These are phyloP conservation scores for Isoetes taiwanensis DNA, from an alignment of 75 land plant genomes.

Conservation along the genomic window DNA sequence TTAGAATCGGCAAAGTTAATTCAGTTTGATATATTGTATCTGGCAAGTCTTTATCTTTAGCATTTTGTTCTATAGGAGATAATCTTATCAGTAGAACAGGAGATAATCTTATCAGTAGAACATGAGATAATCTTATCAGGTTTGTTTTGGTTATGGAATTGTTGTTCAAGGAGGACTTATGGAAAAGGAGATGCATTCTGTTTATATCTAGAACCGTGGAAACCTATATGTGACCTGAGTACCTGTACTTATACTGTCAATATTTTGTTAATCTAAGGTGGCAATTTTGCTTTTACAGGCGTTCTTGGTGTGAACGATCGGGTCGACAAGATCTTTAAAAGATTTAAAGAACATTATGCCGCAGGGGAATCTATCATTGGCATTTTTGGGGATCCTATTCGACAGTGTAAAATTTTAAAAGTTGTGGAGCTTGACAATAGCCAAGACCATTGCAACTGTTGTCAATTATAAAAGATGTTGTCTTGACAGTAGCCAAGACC, in stretches of 20 bases:
- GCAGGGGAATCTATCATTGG: slow-evolving; percentile 31
- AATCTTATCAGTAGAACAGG: not conserved
- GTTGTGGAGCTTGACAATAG: slow-evolving; percentile 18
- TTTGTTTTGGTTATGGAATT: too few relatives aligned
- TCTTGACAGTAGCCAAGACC: too few relatives aligned
- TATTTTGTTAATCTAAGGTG: too few relatives aligned
- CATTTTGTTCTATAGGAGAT: not conserved
- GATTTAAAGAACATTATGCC: slow-evolving; percentile 29
- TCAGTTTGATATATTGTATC: too few relatives aligned
- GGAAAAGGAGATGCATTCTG: too few relatives aligned
- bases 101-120: not conserved
- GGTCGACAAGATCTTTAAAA: slow-evolving; percentile 19
- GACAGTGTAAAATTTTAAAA: slow-evolving; percentile 23
- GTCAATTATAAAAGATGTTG: too few relatives aligned
- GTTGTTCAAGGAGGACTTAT: too few relatives aligned
- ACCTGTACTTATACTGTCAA: too few relatives aligned
- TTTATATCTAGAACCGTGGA: too few relatives aligned
- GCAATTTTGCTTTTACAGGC: slow-evolving; percentile 14
- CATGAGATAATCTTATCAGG: not conserved
- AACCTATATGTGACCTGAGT: too few relatives aligned
- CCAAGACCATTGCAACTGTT: slow-evolving; percentile 5
- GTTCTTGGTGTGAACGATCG: slow-evolving; percentile 30
- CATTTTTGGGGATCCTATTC: slow-evolving; percentile 8
- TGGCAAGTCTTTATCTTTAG: too few relatives aligned
- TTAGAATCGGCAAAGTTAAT: too few relatives aligned